Evolutionary conservation across 1,284 basidiomycete species (phyloP), one percentile per base, ranked within the genome.

Genomic region (Tilletia caries): DNA sequence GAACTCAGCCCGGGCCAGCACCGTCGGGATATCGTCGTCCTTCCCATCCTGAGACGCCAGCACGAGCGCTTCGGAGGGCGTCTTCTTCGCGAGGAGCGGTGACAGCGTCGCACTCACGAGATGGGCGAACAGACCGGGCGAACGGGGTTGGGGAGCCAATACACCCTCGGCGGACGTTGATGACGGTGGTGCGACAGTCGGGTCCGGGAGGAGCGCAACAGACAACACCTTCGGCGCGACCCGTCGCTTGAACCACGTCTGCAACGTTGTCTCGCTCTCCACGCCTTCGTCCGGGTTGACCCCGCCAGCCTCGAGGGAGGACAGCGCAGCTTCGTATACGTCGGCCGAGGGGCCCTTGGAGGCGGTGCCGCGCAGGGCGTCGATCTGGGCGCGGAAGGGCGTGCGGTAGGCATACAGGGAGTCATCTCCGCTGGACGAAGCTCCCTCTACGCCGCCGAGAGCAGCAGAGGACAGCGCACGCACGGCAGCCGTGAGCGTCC

Each of bases 351-450:
- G 18, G 20, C 48, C 25, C 48, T 50, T 50, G 20, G 6, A 6
- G 5, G 18, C 48, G 20, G 48, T 27, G 4, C 48, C 48, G 46
- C 89, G 89, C 41, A 98, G 87, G 4, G 91, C 89, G 3, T 91
- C 89, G 32, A 98, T 88, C 84, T 98, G 92, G 71, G 94, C 90
- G 65, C 92, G 90, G 87, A 98, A 96, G 0, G 92, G 89, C 73
- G 90, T 68, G 85, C 87, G 72, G 86, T 87, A 72, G 23, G 88
- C 86, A 70, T 90, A 85, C 46, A 74, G 85, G 66, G 88, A 86
- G 66, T 71, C 87, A 86, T 54, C 91, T 83, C 10, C 91, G 88
- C 69, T 91, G 89, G 70, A 91, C 82, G 15, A 90, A 88, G 13
- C 90, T 32, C 41, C 68, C 13, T 41, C n/a, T n/a, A n/a, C 13